Base-by-base conservation (phyloP, 1,284 basidiomycete species). In the Malassezia dermatis region DNA sequence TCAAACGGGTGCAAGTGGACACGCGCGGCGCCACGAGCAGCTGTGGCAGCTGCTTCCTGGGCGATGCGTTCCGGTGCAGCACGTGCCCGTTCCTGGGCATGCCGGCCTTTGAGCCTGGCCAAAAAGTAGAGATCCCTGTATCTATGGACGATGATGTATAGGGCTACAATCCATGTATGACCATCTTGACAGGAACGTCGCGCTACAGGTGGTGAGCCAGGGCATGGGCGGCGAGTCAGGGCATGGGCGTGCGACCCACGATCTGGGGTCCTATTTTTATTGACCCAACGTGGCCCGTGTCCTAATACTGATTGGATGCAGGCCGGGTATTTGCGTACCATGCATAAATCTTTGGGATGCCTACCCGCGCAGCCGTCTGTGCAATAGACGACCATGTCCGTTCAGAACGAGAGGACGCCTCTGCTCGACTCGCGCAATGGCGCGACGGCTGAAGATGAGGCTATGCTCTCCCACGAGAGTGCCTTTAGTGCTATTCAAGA, bases 21-120 rank as follows among this genome's bases (percentile, higher is more conserved):
- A 74, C 71, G 23, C 66, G 66, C 46, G 71, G 71, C 37, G 70
- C 70, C 0, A 96, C 90, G 45, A 90, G 87, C 73, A 90, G 88
- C 69, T 98, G 93, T 78, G 91, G 90, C n/a, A 94, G 81, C 76
- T 99, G 93, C 79, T 96, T 89, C 79, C 79, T 98, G 48, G 94
- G 93, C 10, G 93, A 99, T 76, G 94, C 93, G 1, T 99, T 99
- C 79, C 80, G 93, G 65, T 99, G 93, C 76, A 86, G 84, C 17
- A 83, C 87, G 56, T 99, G 93, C 75, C 94, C 93, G 26, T 99
- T 95, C 76, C 80, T 90, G 45, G 93, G 93, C 63, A 81, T 98
- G 42, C 94, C 94, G 47, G 89, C 93, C 4, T 98, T 99, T 79
- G 88, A 94, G 77, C 93, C 94, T 0, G 94, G 94, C 51, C 89